phyloP scores from a whole-genome alignment of 2,329 filamentous ascomycete genomes.

The Pezicula neosporulosa region DNA sequence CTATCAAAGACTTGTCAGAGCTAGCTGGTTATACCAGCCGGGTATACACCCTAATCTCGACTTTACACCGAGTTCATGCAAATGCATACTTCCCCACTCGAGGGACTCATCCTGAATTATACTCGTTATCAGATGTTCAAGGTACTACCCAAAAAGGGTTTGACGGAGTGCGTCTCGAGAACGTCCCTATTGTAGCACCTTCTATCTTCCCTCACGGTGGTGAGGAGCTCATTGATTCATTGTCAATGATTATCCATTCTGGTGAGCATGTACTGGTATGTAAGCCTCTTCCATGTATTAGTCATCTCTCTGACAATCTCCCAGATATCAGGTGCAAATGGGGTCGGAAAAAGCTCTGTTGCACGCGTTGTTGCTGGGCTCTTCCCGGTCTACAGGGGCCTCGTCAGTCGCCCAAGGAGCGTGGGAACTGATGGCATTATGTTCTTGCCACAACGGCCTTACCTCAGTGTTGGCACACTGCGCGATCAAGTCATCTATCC shows the following conservation, averaged over 20 bases:
- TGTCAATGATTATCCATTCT: slow-evolving; percentile 84
- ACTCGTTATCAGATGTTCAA: slow-evolving; percentile 86
- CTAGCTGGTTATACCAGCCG: slow-evolving; percentile 93
- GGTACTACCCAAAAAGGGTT: slow-evolving; percentile 94
- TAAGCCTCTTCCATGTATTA: not conserved
- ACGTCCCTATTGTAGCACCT: slow-evolving; percentile 90
- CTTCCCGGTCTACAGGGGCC: slow-evolving; percentile 92
- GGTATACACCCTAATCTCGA: slow-evolving; percentile 93
- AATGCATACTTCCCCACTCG: slow-evolving; percentile 74
- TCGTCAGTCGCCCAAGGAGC: slow-evolving; percentile 81
- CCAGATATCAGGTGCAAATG: slow-evolving; percentile 86
- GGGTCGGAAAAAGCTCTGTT: slow-evolving; percentile 89
- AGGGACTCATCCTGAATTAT: slow-evolving; percentile 71
- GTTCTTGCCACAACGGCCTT: slow-evolving; percentile 94
- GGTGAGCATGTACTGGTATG: slow-evolving; percentile 82
- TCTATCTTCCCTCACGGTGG: slow-evolving; percentile 85
- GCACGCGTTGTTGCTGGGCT: slow-evolving; percentile 83
- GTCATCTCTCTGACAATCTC: slow-evolving; percentile 5
- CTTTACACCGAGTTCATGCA: slow-evolving; percentile 89
- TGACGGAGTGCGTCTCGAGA: slow-evolving; percentile 87
- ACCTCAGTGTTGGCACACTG: slow-evolving; percentile 86
- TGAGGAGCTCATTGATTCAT: slow-evolving; percentile 83
- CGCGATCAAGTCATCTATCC: slow-evolving; percentile 98
- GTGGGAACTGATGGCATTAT: slow-evolving; percentile 90
- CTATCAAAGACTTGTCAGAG: slow-evolving; percentile 95